Conservation (phyloP, 306 rosid species). For the Medicago lupulina region DNA sequence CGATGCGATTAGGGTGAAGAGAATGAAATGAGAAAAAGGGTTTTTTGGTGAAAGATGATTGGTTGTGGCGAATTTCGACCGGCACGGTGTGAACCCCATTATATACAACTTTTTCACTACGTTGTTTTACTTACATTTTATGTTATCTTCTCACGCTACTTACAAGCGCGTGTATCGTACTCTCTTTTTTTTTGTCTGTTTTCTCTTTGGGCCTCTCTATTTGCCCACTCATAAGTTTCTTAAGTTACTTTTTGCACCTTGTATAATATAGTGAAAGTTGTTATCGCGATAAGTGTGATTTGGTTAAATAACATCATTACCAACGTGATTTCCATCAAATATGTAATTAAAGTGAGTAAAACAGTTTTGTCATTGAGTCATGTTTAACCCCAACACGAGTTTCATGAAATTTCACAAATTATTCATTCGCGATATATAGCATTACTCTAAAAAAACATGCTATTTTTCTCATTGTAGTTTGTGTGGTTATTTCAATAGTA, state of each 20-base stretch:
- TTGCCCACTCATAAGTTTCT: neutral
- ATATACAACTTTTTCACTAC: conserved; percentile 51
- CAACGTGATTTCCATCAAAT: no score
- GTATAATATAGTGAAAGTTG: no score
- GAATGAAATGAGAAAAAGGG: conserved; percentile 32
- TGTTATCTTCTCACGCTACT: conserved; percentile 34
- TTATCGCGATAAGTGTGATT: no score
- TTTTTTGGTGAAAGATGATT: conserved; percentile 48
- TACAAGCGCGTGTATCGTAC: conserved; percentile 51
- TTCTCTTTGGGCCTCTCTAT: neutral
- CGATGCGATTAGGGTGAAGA: neutral
- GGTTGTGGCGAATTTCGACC: conserved; percentile 45
- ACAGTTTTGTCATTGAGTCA: no score
- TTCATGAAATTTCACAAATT: no score
- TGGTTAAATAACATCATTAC: no score
- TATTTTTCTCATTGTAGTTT: no score
- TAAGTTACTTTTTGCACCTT: neutral
- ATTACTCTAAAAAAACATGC: no score
- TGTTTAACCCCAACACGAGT: no score
- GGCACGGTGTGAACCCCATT: conserved; percentile 56
- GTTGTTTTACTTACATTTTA: conserved; percentile 17
- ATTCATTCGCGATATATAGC: no score
- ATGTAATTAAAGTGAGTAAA: no score
- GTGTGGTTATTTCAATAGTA: no score
- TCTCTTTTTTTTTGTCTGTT: neutral